phyloP scores from a whole-genome alignment of 225 moss, liverwort and hornwort genomes.

The Physcomitrium patens region DNA sequence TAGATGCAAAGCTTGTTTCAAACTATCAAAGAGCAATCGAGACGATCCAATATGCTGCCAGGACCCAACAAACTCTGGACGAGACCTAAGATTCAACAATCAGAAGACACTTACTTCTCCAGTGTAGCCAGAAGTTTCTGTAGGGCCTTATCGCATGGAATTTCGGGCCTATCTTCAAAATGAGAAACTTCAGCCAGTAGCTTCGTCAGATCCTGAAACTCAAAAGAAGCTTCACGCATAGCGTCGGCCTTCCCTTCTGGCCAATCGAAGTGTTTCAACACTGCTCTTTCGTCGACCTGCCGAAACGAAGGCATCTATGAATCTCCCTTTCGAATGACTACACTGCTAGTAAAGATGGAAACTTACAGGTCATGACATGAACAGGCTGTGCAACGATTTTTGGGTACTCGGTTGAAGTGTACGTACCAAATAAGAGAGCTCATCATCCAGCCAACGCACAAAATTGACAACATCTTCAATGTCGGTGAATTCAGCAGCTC shows the following conservation, averaged over 20 bases:
- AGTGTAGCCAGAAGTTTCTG: constrained; percentile 74
- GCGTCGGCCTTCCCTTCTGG: constrained; percentile 89
- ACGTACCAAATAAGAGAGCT: constrained; percentile 87
- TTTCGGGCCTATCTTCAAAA: constrained; percentile 57
- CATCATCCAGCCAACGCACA: constrained; percentile 88
- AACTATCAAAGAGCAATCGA: not conserved
- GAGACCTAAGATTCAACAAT: too few species aligned
- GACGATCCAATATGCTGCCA: not conserved
- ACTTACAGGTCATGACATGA: not conserved
- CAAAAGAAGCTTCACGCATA: constrained; percentile 81
- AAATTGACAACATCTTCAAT: constrained; percentile 87
- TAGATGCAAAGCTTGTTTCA: not conserved
- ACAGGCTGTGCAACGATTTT: not conserved
- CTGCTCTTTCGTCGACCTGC: constrained; percentile 86
- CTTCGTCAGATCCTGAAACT: constrained; percentile 75
- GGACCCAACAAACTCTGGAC: not conserved
- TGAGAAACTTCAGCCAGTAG: constrained; percentile 58
- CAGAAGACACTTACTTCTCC: constrained; percentile 64
- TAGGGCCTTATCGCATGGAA: constrained; percentile 70
- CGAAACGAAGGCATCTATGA: constrained; percentile 1
- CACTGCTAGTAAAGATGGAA: not conserved
- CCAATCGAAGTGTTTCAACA: constrained; percentile 92
- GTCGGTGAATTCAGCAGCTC: constrained; percentile 71
- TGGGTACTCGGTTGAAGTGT: not conserved
- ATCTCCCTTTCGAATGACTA: not conserved